Conservation (phyloP, 1,284 basidiomycete species). For the Cerioporus squamosus region DNA sequence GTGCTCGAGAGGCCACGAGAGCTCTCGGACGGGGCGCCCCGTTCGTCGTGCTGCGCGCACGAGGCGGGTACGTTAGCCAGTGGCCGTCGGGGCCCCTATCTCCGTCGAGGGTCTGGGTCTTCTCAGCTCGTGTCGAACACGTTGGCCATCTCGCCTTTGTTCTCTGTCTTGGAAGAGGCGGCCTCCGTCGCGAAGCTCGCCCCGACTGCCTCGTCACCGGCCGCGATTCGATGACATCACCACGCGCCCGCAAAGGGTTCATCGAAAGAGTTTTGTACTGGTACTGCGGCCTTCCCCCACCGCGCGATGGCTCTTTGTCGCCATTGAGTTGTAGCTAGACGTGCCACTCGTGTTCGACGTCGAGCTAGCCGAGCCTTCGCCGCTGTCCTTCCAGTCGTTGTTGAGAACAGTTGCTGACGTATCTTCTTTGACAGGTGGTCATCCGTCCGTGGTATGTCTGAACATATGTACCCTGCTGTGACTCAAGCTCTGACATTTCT, state of each 20-base stretch:
- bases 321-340: too few relatives aligned
- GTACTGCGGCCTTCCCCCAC: too few relatives aligned
- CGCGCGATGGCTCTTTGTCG: too few relatives aligned
- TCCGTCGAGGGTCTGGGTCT: background rate
- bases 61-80: background rate
- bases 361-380: slow-evolving; percentile 19
- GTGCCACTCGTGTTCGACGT: too few relatives aligned
- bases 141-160: background rate
- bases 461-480: background rate
- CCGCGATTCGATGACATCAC: too few relatives aligned
- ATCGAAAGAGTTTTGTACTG: too few relatives aligned
- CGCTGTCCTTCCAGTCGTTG: background rate
- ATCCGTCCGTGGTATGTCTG: slow-evolving; percentile 68
- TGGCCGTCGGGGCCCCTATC: background rate
- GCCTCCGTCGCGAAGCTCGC: too few relatives aligned
- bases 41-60: too few relatives aligned
- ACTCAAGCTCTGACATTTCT: slow-evolving; percentile 20
- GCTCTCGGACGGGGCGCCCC: too few relatives aligned
- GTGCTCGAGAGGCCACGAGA: too few relatives aligned
- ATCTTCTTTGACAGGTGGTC: slow-evolving; percentile 62
- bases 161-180: background rate
- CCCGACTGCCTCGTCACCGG: too few relatives aligned
- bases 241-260: too few relatives aligned
- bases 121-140: slow-evolving; percentile 5
- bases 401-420: slow-evolving; percentile 6